Evolutionary conservation across 2,329 filamentous ascomycete species (phyloP).

Genomic region (Raffaelea arxii): DNA sequence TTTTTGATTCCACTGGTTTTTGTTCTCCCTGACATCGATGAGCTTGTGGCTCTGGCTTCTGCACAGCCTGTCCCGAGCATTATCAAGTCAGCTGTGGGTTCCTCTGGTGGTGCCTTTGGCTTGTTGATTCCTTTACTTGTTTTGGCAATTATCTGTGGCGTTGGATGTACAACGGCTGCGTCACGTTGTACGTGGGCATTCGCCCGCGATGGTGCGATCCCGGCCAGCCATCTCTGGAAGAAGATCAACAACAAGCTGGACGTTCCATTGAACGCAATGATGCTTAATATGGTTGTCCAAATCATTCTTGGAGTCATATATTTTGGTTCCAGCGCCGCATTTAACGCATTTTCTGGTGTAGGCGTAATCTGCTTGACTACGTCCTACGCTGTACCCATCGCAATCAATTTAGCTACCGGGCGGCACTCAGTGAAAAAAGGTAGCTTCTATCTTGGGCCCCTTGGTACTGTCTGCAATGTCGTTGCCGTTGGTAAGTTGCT

Average conservation of each 20-base stretch:
- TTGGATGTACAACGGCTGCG: constrained; percentile 59
- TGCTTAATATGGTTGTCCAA: constrained; percentile 58
- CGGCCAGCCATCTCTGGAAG: constrained; percentile 51
- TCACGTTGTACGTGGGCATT: constrained; percentile 63
- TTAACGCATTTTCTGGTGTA: constrained; percentile 62
- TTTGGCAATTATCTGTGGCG: constrained; percentile 56
- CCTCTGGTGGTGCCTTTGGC: constrained; percentile 49
- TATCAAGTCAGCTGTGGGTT: constrained; percentile 52
- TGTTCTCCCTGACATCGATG: constrained; percentile 53
- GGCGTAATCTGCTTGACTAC: constrained; percentile 61
- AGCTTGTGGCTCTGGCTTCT: constrained; percentile 41
- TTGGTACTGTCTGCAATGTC: constrained; percentile 3
- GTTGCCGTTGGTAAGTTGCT: constrained; percentile 2
- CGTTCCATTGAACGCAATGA: constrained; percentile 61
- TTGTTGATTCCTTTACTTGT: constrained; percentile 57
- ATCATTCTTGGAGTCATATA: constrained; percentile 57
- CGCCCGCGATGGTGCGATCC: constrained; percentile 60
- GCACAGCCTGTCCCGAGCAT: constrained; percentile 57
- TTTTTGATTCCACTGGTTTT: constrained; percentile 62
- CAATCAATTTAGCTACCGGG: constrained; percentile 2
- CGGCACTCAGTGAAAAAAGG: constrained; percentile 2
- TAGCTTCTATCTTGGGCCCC: constrained; percentile 3
- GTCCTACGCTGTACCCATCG: constrained; percentile 54
- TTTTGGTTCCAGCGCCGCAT: constrained; percentile 59
- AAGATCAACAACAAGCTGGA: constrained; percentile 52